Evolutionary conservation across 129 eudicot species (phyloP).

Genomic region (Deinandra increscens): DNA sequence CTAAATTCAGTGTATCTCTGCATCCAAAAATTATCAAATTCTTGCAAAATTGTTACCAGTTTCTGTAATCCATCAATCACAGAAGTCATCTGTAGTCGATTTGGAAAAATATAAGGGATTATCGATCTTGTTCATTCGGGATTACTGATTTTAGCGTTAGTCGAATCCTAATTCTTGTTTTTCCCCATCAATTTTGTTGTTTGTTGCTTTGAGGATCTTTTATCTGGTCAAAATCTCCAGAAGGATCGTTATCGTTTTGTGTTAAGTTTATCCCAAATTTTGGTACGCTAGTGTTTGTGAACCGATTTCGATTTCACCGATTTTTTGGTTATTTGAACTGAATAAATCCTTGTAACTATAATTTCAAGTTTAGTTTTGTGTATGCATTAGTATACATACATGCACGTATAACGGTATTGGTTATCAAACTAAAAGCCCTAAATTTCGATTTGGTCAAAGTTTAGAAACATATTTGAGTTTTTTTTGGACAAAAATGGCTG

Average conservation of each 20-base stretch:
- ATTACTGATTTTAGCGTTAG: slow-evolving; percentile 6
- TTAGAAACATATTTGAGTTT: slow-evolving; percentile 14
- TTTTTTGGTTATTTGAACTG: slow-evolving; percentile 2
- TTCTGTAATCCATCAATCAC: slow-evolving; percentile 14
- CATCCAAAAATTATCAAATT: neutral
- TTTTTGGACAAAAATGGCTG: slow-evolving; percentile 53
- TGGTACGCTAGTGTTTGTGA: neutral
- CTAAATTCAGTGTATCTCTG: neutral
- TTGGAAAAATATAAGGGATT: neutral
- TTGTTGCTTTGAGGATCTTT: slow-evolving; percentile 17
- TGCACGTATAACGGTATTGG: slow-evolving; percentile 13
- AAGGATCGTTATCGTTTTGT: slow-evolving; percentile 7
- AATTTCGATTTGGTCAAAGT: slow-evolving; percentile 13
- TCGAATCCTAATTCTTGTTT: slow-evolving; percentile 4
- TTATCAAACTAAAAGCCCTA: slow-evolving; percentile 1
- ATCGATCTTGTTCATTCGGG: slow-evolving; percentile 13
- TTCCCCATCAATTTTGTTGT: slow-evolving; percentile 16
- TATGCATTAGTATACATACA: slow-evolving; percentile 17
- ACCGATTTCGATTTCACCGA: slow-evolving; percentile 19
- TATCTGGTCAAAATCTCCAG: slow-evolving; percentile 16
- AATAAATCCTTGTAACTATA: neutral
- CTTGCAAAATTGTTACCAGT: neutral
- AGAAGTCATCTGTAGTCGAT: slow-evolving; percentile 13
- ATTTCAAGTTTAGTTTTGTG: slow-evolving; percentile 27
- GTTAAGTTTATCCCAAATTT: slow-evolving; percentile 26